Base-by-base conservation (phyloP, 2,329 filamentous ascomycete genomes). In the Verticillium isaacii region DNA sequence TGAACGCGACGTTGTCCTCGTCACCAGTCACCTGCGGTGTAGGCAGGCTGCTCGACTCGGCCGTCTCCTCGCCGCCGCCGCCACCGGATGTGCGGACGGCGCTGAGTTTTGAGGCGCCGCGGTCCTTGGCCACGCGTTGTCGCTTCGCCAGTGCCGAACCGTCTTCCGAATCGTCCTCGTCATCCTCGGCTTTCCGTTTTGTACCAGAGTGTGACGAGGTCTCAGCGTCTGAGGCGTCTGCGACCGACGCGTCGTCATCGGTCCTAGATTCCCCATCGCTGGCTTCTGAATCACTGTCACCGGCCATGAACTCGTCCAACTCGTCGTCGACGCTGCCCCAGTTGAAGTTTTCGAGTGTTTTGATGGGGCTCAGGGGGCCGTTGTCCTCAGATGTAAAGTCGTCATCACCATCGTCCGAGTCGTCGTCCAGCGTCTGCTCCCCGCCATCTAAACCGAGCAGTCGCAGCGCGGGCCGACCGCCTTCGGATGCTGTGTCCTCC, bases 221-320 rank as follows among this genome's bases (percentile, higher is more conserved):
- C 32, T 59, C 58, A 6, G 50, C 58, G 32, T 59, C 58, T 29
- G 55, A 52, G 54, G 36, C 54, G 11, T 68, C 66, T 1, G 68
- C 66, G 61, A 65, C 64, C 0, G 61, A 62, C 1, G 61, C 63
- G 1, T 69, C 71, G 8, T 71, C 69, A 4, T 68, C 71, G 0
- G 72, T 72, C 32, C 50, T 32, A 5, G 41, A 54, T 29, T 59
- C 41, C 9, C 54, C 54, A 14, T 56, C 54, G 9, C 19, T 34
- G 0, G 75, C 79, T 1, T 78, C 79, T 14, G 80, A 81, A 54
- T 80, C 80, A 1, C 82, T 83, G 32, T 81, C 83, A 6, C 78
- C 77, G 11, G 83, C 84, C 66, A 95, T 77, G 67, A 95, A 93
- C 56, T 92, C 91, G 15, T 85, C 85, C 11, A 96, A 77, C 69